Base-by-base conservation (phyloP, 169 alveolate genomes). In the Cryptosporidium viatorum region DNA sequence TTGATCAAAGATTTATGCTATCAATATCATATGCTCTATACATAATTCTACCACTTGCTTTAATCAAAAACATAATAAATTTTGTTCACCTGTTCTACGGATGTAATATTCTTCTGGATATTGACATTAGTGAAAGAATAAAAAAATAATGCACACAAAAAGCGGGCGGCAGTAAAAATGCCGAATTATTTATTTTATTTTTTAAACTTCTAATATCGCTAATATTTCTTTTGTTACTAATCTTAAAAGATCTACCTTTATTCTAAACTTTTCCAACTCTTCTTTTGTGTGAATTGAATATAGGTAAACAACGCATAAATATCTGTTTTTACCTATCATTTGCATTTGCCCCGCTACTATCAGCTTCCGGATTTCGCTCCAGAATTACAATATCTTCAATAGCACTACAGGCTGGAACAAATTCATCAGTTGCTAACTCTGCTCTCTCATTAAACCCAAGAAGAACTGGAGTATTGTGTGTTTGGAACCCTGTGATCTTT, bases 401-500 rank as follows among this genome's bases (percentile, higher is more conserved):
- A 29, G 95, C 92, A 48, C 92, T 92, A 21, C 93, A 87, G 67
- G 86, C 92, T 2, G 96, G 85, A 23, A 93, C 80, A 84, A 91
- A 96, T 86, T 96, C 98, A 67, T 97, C 99, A 35, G 96, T 93
- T 37, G 97, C 99, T 12, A 97, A 93, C 92, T 97, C 99, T 35
- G 98, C 98, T 73, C 98, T 94, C 85, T 96, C 99, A 71, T 96
- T 97, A 60, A 93, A 93, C 21, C 96, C 95, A 18, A 96, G 92
- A 50, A 96, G 96, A 33, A 98, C 99, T 26, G 99, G 99, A 8
- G 99, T 96, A 33, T 96, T 97, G 92, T 98, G 99, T 14, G 99
- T 99, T 92, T 98, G 99, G 95, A 99, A 98, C 43, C 99, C 99
- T 6, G 99, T 97, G 51, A 98, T 97, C 35, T 97, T 95, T 89